Evolutionary conservation across 768 basidiomycete genomes (phyloP).

Genomic region (Tylopilus rubrobrunneus): DNA sequence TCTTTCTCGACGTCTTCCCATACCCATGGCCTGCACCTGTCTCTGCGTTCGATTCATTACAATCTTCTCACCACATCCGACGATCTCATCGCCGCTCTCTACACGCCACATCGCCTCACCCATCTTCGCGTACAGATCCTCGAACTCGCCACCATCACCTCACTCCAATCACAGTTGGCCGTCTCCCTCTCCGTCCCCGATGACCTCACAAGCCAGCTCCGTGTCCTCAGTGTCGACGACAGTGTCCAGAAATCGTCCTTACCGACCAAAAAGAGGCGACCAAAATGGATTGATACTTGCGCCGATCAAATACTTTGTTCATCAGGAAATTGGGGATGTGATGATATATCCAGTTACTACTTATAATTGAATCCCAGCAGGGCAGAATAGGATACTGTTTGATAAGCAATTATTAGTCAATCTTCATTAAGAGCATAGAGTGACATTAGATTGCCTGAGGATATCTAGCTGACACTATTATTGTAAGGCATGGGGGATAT

Average conservation of each 20-base stretch:
- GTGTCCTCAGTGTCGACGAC: constrained; percentile 17
- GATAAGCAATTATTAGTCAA: too few relatives aligned
- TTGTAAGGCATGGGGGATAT: too few relatives aligned
- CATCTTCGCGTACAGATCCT: constrained; percentile 39
- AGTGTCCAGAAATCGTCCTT: neutral
- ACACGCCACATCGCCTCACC: constrained; percentile 54
- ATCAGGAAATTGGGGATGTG: too few relatives aligned
- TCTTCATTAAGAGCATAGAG: too few relatives aligned
- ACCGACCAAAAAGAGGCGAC: constrained; percentile 30
- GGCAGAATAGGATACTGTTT: too few relatives aligned
- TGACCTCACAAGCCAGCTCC: constrained; percentile 24
- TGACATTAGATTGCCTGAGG: too few relatives aligned
- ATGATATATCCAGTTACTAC: too few relatives aligned
- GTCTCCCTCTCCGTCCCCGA: constrained; percentile 22
- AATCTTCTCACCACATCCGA: constrained; percentile 58
- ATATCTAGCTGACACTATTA: too few relatives aligned
- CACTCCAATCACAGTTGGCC: constrained; percentile 32
- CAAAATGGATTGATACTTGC: constrained; percentile 64
- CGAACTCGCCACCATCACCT: constrained; percentile 36
- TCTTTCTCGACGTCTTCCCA: constrained; percentile 49
- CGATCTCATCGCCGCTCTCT: constrained; percentile 63
- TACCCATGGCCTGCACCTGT: constrained; percentile 23
- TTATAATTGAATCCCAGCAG: too few relatives aligned
- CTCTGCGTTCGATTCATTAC: constrained; percentile 47
- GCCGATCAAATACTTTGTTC: constrained; percentile 57